Percentiles rank a stretch among this genome's conserved stretches.
Conservation (phyloP, 495 filamentous ascomycete species). For the Lophiostoma macrostomum region DNA sequence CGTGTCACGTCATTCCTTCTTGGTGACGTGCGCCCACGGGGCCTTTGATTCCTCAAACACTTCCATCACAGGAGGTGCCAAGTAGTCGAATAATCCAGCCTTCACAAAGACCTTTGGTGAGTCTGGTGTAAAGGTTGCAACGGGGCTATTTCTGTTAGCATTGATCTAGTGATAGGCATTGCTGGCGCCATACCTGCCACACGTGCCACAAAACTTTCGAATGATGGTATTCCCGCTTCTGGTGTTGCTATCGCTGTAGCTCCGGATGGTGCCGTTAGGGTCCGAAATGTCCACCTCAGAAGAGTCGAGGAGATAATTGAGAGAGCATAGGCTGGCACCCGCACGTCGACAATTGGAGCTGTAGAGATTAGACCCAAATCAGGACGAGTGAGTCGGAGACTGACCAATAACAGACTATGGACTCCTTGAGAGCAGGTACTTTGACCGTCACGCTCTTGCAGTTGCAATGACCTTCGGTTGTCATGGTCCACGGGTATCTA, state of each 20-base stretch:
- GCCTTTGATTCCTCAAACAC: not conserved
- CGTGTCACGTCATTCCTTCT: not conserved
- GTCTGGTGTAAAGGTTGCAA: slow-evolving; percentile 1
- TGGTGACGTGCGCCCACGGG: not conserved
- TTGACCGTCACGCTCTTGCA: slow-evolving; percentile 14
- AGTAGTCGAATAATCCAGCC: slow-evolving; percentile 11
- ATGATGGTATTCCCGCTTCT: slow-evolving; percentile 19
- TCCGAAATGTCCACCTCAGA: slow-evolving; percentile 8
- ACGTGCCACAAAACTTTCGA: slow-evolving; percentile 17
- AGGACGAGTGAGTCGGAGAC: not conserved
- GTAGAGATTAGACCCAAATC: not conserved
- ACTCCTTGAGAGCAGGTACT: not conserved
- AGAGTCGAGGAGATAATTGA: slow-evolving; percentile 13
- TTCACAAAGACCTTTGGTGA: slow-evolving; percentile 12
- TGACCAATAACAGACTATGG: slow-evolving; percentile 21
- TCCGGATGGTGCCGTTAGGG: slow-evolving; percentile 7
- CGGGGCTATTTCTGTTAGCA: slow-evolving; percentile 12
- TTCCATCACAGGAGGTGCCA: not conserved
- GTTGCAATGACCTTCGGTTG: slow-evolving; percentile 14
- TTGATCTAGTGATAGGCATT: not conserved
- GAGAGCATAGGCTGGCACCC: not conserved
- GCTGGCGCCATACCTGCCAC: slow-evolving; percentile 11
- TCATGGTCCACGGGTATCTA: slow-evolving; percentile 1
- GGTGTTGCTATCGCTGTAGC: slow-evolving; percentile 19
- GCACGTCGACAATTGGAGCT: slow-evolving; percentile 23